Percentiles rank a stretch among this genome's conserved stretches.
phyloP scores from a whole-genome alignment of 176 grass and related monocot genomes.

The Ampelocalamus luodianensis region DNA sequence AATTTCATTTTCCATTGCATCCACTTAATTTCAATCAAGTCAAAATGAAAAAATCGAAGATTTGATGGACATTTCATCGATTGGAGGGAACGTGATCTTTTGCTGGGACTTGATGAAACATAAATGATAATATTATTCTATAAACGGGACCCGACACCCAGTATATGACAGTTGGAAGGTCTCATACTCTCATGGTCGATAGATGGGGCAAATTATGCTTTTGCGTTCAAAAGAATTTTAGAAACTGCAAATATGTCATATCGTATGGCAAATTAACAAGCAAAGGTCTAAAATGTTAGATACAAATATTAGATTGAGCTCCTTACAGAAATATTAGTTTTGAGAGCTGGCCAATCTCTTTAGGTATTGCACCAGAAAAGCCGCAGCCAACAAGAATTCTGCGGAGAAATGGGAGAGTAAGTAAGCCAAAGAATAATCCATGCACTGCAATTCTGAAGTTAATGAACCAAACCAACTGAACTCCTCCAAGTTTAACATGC shows the following conservation, averaged over 20 bases:
- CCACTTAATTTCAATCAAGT: not conserved
- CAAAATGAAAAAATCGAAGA: not conserved
- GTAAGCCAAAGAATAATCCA: conserved; percentile 11
- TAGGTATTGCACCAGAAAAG: conserved; percentile 78
- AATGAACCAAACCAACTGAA: not conserved
- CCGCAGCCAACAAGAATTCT: conserved; percentile 85
- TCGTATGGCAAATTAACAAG: not conserved
- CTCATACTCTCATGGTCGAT: not conserved
- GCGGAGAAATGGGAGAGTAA: conserved; percentile 16
- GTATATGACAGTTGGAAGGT: not conserved
- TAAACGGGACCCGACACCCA: not conserved
- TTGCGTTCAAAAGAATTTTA: not conserved
- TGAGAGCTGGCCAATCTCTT: conserved; percentile 68
- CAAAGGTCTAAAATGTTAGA: not conserved
- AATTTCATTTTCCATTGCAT: not conserved
- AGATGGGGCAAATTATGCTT: not conserved
- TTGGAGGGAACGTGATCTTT: not conserved
- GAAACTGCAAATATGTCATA: not conserved
- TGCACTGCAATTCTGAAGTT: not conserved
- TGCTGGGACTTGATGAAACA: not conserved
- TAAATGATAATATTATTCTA: not conserved
- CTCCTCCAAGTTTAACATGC: conserved; percentile 11
- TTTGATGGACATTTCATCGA: not conserved
- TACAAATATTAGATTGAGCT: not conserved
- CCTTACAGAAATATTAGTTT: conserved; percentile 73